A percentile compares a stretch with the other conserved stretches of the same genome.
Conservation (phyloP, 768 basidiomycete species). For the Tulasnella sp. region DNA sequence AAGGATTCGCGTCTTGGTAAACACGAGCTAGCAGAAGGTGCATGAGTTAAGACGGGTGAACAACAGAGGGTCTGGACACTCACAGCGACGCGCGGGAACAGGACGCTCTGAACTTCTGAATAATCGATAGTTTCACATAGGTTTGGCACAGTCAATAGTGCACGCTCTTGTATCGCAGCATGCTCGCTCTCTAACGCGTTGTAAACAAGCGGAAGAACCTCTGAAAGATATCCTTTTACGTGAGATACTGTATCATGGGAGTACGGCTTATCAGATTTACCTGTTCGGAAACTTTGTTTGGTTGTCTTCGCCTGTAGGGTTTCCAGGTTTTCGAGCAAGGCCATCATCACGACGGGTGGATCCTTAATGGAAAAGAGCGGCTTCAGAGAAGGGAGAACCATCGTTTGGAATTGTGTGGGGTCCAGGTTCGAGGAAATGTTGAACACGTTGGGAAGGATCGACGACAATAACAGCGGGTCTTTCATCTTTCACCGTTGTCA, state of each 20-base stretch:
- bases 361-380: conserved; percentile 86
- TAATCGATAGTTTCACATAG: conserved; percentile 92
- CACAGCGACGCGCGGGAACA: conserved; percentile 90
- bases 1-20: conserved; percentile 80
- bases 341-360: conserved; percentile 95
- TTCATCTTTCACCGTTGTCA: conserved; percentile 55
- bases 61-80: conserved; percentile 28
- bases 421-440: conserved; percentile 68
- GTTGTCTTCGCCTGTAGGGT: conserved; percentile 85
- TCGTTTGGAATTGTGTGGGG: conserved; percentile 62
- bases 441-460: conserved; percentile 93
- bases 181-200: conserved; percentile 95
- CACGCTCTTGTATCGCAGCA: conserved; percentile 80
- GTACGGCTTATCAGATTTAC: background rate
- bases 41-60: background rate
- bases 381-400: conserved; percentile 76
- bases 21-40: conserved; percentile 52
- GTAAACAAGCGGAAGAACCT: conserved; percentile 92
- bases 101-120: conserved; percentile 78
- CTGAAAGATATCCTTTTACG: conserved; percentile 31
- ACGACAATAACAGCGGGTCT: conserved; percentile 83
- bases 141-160: conserved; percentile 67
- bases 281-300: conserved; percentile 49
- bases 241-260: background rate
- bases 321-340: conserved; percentile 75